phyloP scores from a whole-genome alignment of 202 grass and related monocot species.

The Digitaria exilis region DNA sequence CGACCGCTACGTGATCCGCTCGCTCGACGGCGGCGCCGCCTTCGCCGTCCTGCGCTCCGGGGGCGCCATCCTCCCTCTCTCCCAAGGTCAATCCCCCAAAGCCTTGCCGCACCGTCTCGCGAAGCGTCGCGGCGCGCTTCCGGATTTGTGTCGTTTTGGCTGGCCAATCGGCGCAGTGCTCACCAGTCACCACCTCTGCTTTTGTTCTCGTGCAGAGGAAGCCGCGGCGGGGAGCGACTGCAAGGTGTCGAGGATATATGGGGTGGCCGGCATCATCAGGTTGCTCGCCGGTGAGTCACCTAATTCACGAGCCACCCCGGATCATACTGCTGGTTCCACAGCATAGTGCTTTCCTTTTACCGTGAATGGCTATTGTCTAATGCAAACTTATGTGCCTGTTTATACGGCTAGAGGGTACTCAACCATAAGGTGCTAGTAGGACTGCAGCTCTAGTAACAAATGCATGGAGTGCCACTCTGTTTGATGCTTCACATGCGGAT shows the following conservation, averaged over 20 bases:
- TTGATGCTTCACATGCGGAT: neutral
- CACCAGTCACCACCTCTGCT: slow-evolving; percentile 2
- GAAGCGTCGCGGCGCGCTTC: neutral
- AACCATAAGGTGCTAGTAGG: neutral
- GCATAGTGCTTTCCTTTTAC: neutral
- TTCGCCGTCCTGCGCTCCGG: slow-evolving; percentile 76
- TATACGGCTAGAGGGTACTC: neutral
- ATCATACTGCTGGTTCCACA: neutral
- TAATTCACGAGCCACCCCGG: neutral
- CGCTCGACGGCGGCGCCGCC: slow-evolving; percentile 63
- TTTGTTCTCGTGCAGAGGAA: slow-evolving; percentile 59
- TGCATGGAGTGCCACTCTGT: neutral
- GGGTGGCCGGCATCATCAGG: slow-evolving; percentile 76
- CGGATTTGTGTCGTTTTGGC: slow-evolving; percentile 8
- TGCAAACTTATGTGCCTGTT: neutral
- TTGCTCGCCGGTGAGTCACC: slow-evolving; percentile 73
- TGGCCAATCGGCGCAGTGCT: slow-evolving; percentile 7
- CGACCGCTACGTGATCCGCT: slow-evolving; percentile 85
- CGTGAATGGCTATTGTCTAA: neutral
- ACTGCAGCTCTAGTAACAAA: neutral
- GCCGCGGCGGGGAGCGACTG: slow-evolving; percentile 53
- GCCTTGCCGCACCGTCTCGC: neutral
- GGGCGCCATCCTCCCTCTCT: slow-evolving; percentile 55
- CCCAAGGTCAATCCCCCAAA: slow-evolving; percentile 37
- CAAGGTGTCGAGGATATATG: slow-evolving; percentile 81